Base-by-base conservation (phyloP, 1,139 yeast genomes). In the Hyphopichia khmerensis region DNA sequence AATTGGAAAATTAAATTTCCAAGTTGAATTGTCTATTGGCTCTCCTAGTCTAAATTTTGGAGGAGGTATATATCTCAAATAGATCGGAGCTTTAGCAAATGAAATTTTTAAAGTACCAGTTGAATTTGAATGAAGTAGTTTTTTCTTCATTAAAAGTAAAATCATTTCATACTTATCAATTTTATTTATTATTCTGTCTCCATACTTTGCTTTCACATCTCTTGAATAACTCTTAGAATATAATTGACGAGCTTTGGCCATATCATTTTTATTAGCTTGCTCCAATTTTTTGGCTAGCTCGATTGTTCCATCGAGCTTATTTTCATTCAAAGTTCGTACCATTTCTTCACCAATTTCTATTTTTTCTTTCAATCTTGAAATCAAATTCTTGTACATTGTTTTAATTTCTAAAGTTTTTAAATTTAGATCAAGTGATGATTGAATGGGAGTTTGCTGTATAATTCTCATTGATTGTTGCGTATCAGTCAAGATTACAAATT, bases 401-500 rank as follows among this genome's bases (percentile, higher is more conserved):
- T 46, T 16, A 39, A 44, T 39, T 49, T 57, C 57, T 51, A 50
- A 24, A 39, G 44, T 49, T 42, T 41, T 56, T 53, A 40, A 44
- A 36, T 33, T 44, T 41, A 31, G 32, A 14, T 42, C 52, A 23
- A 31, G 19, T 43, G 48, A 33, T 32, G 48, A 38, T 33, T 11
- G 39, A 38, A 32, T 39, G 44, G 24, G 24, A 21, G 24, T 8
- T 40, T 56, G 57, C 43, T 62, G 70, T 4, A 67, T 48, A 10
- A 72, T 60, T 36, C 75, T 59, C 10, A 72, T 51, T 26, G 53
- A 55, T n/a, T 55, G 53, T 10, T 51, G 48, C 13, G 51, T 43
- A 40, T 70, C 72, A 45, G 69, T 69, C 39, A 71, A 57, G 40
- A 72, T 70, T 27, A 70, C 64, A 49, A 62, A 71, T 51, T 72